Evolutionary conservation across 2,329 filamentous ascomycete species (phyloP), one percentile per base, ranked within the genome.

Genomic region (Apiospora sp.): DNA sequence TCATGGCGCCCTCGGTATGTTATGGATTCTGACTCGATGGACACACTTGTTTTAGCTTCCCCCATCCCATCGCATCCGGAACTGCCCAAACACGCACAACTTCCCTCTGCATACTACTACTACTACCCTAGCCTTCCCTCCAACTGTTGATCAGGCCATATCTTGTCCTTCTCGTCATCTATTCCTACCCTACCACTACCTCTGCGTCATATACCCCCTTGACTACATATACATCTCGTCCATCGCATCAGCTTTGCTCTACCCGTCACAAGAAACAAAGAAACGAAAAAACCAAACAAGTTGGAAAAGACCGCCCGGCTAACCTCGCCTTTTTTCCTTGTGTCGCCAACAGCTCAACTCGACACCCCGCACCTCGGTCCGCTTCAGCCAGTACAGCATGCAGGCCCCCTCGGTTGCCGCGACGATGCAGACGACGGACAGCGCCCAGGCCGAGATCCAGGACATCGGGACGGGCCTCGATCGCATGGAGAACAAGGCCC

Each of bases 401-500:
- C 68, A 69, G 37, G 84, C 88, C 10, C 88, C 88, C 22, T 90
- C 88, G 24, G 79, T 96, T 81, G 58, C 58, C 30, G 89, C 92
- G 71, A 89, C 87, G 44, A 82, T 88, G 72, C 83, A 81, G 75
- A 88, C 86, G 41, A 86, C 81, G 75, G 88, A 90, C 81, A 89
- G 88, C 64, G 87, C 85, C 68, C 84, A 86, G 68, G 86, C 87
- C 77, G 89, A 90, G 81, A 89, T 91, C 77, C 84, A 84, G 82
- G 90, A 93, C 77, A 94, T 96, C 82, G 92, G 93, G 78, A 90
- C 92, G 74, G 92, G 93, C 73, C 90, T 98, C 75, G 92, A 94
- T 79, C 93, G 95, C 79, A 93, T 98, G 85, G 94, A 97, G 83
- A 96, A 97, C 87, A 94, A 94, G 84, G 93, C 93, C 68, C 91